phyloP scores from a whole-genome alignment of 2,329 filamentous ascomycete species.

The Orbilia brochopaga region DNA sequence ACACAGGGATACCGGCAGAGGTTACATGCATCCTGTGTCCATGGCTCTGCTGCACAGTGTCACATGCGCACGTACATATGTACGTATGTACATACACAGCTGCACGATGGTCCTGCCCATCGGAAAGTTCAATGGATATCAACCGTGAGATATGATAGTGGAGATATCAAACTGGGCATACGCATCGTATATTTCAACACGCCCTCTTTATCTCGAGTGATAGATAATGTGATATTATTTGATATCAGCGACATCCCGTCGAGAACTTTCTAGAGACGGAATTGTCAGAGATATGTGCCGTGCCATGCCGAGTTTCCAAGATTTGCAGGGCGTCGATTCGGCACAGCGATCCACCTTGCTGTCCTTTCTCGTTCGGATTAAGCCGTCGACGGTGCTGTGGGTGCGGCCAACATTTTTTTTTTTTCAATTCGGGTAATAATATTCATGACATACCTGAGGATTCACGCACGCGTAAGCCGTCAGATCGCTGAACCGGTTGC shows the following conservation, averaged over 20 bases:
- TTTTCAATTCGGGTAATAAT: not conserved
- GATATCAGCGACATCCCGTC: not conserved
- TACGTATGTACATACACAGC: not conserved
- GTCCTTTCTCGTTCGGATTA: not conserved
- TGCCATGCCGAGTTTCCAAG: conserved; percentile 33
- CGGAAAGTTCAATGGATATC: not conserved
- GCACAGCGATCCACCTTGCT: conserved; percentile 1
- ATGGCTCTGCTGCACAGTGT: not conserved
- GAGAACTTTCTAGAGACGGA: not conserved
- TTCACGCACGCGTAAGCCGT: not conserved
- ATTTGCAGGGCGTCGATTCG: no score
- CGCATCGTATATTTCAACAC: no score
- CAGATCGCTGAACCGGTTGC: not conserved
- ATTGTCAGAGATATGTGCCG: conserved; percentile 24
- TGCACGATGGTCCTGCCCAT: not conserved
- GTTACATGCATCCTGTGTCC: not conserved
- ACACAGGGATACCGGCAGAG: no score
- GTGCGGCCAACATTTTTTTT: not conserved
- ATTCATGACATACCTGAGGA: not conserved
- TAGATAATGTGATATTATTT: not conserved
- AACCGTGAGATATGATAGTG: no score
- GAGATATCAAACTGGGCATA: no score
- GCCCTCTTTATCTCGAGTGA: no score
- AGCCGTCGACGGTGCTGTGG: not conserved
- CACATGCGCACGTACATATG: not conserved